These are phyloP conservation scores for Haplographium delicatum DNA, from an alignment of 495 filamentous ascomycete species.

Conservation along the genomic window DNA sequence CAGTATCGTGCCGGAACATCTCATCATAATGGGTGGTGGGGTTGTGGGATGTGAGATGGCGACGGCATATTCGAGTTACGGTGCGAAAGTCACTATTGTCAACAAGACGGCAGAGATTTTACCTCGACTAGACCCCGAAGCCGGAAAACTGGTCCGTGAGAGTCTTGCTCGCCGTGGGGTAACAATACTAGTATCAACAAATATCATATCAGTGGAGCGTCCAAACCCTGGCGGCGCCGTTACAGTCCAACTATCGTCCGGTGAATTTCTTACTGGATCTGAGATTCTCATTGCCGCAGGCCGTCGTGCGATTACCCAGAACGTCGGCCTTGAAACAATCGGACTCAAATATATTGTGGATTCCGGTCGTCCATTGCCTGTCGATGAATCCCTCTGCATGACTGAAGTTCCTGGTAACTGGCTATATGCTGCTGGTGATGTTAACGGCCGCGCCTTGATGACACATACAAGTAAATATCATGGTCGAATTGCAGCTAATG, in stretches of 20 bases:
- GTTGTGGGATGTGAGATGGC: constrained; percentile 25
- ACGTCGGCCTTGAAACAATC: constrained; percentile 21
- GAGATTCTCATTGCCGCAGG: constrained; percentile 21
- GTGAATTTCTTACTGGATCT: constrained; percentile 12
- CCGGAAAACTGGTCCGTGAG: constrained; percentile 16
- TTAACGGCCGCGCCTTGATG: constrained; percentile 17
- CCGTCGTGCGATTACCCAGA: constrained; percentile 15
- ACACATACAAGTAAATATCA: constrained; percentile 26
- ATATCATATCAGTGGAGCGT: constrained; percentile 1
- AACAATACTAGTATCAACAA: not conserved
- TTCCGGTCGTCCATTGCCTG: constrained; percentile 14
- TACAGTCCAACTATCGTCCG: constrained; percentile 9
- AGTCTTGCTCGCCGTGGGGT: not conserved
- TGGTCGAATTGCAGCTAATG: constrained; percentile 17
- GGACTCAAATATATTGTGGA: too few relatives aligned
- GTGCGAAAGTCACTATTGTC: constrained; percentile 23
- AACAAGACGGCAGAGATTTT: constrained; percentile 17
- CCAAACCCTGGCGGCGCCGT: constrained; percentile 6
- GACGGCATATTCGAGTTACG: constrained; percentile 20
- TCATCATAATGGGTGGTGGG: constrained; percentile 22
- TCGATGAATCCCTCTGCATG: constrained; percentile 18
- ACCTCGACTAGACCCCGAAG: constrained; percentile 21
- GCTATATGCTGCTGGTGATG: constrained; percentile 25
- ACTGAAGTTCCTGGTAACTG: constrained; percentile 7
- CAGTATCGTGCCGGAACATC: constrained; percentile 18